Evolutionary conservation across 2,329 filamentous ascomycete genomes (phyloP), one percentile per base, ranked within the genome.

Genomic region (Cladosporium sp.): DNA sequence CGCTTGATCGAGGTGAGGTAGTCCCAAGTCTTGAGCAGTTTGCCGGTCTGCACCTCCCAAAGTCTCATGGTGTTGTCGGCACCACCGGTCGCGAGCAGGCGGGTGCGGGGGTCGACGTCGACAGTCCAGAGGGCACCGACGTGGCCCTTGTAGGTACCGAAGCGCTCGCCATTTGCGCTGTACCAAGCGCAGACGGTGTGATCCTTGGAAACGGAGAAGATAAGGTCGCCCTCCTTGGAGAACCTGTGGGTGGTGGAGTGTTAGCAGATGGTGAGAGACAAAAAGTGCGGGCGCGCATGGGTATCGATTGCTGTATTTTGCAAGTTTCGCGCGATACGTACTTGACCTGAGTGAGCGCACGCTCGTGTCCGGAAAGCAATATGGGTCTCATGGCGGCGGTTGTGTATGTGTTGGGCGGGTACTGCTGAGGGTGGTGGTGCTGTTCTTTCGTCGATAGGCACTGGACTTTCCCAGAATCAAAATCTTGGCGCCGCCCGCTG

Each of bases 111-210:
- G 75, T 95, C 88, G 67, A 95, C 86, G 69, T 98, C 93, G 72
- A 98, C 87, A 56, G 93, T 96, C 93, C 93, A 98, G 77, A 98
- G 87, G 64, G 93, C 92, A 74, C 93, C 93, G 72, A 94, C 86
- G 75, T 98, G 93, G 71, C 93, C 93, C 69, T 88, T 85, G 77
- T 97, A 98, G 63, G 92, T 93, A 66, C 93, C 93, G 65, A 97
- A 81, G 65, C 93, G 87, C 79, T 98, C 93, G 75, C 93, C 93
- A 73, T 98, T 98, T 77, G 94, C 90, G 59, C 90, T 86, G 75
- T 83, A 97, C 93, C 93, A 98, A 59, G 83, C 92, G 79, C 92
- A 95, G 66, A 96, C 89, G 67, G 94, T 83, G 75, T 96, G 92
- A 73, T 97, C 92, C 77, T 97, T 97, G 62, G 89, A 83, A 54